phyloP scores from a whole-genome alignment of 2,329 filamentous ascomycete species.

The Exophiala spinifera region DNA sequence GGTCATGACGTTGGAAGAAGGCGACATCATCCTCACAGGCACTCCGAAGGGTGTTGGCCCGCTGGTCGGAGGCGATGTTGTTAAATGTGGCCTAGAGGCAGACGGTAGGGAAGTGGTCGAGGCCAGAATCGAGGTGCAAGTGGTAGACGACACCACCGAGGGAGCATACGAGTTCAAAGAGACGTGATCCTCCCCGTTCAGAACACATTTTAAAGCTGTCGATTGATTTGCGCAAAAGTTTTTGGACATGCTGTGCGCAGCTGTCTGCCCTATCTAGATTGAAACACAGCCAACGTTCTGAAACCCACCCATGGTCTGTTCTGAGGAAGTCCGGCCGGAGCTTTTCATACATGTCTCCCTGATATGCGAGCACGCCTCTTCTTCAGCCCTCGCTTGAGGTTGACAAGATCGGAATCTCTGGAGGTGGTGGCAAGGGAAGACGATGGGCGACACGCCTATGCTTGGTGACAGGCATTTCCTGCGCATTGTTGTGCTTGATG shows the following conservation, averaged over 20 bases:
- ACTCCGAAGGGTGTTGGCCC: conserved; percentile 93
- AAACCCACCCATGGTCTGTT: too few relatives aligned
- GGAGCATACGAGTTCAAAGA: conserved; percentile 74
- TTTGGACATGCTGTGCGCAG: too few relatives aligned
- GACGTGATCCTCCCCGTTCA: conserved; percentile 51
- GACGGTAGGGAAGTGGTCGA: conserved; percentile 79
- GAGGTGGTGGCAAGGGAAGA: conserved; percentile 22
- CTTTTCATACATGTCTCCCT: background rate
- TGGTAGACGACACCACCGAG: conserved; percentile 66
- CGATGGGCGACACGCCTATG: background rate
- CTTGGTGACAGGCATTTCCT: background rate
- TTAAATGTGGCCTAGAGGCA: conserved; percentile 78
- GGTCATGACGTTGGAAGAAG: conserved; percentile 89
- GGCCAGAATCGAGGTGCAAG: conserved; percentile 76
- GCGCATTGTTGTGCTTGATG: background rate
- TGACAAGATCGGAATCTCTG: conserved; percentile 25
- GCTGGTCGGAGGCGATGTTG: conserved; percentile 79
- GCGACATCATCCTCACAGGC: conserved; percentile 92
- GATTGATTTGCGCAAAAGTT: background rate
- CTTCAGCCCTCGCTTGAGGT: conserved; percentile 20
- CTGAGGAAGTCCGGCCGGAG: background rate
- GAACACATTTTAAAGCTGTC: background rate
- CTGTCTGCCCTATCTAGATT: too few relatives aligned
- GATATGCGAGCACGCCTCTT: background rate
- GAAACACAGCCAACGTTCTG: too few relatives aligned